A percentile compares a stretch with the other conserved stretches of the same genome.
Conservation (phyloP, 176 grass and related monocot genomes). For the Musa itinerans region DNA sequence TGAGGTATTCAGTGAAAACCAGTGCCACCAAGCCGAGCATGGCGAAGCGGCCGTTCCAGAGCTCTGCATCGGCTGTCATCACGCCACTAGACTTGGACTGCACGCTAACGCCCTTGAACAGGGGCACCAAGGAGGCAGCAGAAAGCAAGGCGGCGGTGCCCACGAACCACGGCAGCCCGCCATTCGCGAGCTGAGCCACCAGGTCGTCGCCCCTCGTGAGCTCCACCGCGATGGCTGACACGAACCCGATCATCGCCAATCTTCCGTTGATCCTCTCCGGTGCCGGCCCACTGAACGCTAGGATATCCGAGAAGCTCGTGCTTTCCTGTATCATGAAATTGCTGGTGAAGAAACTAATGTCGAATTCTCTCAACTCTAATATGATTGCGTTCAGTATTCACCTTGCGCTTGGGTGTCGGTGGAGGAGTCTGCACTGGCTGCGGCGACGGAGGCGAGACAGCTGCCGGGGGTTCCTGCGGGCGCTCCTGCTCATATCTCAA, state of each 20-base stretch:
- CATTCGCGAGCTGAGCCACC: slow-evolving; percentile 30
- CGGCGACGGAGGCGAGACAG: not conserved
- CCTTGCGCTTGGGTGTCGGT: slow-evolving; percentile 4
- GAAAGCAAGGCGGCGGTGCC: slow-evolving; percentile 34
- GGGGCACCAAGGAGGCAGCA: slow-evolving; percentile 50
- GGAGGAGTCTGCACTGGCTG: not conserved
- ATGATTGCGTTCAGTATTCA: not conserved
- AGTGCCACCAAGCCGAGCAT: slow-evolving; percentile 83
- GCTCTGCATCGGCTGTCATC: slow-evolving; percentile 55
- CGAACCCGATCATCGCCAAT: slow-evolving; percentile 63
- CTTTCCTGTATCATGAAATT: not conserved
- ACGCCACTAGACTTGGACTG: slow-evolving; percentile 27
- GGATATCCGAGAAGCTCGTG: slow-evolving; percentile 34
- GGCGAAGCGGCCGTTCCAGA: slow-evolving; percentile 83
- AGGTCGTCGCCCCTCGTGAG: slow-evolving; percentile 29
- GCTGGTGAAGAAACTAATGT: no score
- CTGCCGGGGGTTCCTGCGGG: not conserved
- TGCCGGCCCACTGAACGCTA: slow-evolving; percentile 58
- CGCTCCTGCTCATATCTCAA: not conserved
- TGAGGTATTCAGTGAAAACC: slow-evolving; percentile 70
- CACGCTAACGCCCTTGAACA: slow-evolving; percentile 45
- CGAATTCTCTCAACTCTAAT: not conserved
- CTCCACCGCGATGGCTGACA: slow-evolving; percentile 54
- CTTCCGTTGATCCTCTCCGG: slow-evolving; percentile 71
- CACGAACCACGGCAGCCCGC: slow-evolving; percentile 37